Evolutionary conservation across 148 eudicot species (phyloP), one percentile per base, ranked within the genome.

Genomic region (Beta vulgaris): DNA sequence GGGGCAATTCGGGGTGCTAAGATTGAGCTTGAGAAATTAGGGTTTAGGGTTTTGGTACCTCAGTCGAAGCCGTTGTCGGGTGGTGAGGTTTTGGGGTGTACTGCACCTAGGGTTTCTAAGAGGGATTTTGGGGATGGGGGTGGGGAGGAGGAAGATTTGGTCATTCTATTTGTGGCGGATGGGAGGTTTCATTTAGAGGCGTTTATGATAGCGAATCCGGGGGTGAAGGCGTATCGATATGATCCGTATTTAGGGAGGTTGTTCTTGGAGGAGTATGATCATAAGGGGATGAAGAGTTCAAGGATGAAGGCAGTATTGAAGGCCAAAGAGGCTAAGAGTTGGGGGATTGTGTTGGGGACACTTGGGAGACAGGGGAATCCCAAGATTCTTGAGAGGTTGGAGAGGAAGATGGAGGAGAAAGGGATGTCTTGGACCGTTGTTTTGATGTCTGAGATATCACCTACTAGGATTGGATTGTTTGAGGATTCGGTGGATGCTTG

Each of bases 161-260:
- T 86, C 62, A 73, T 90, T 23, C 72, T 94, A 4, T 94, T 94
- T 81, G 97, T 94, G 37, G 88, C 97, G 1, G 98, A 93, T 81
- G 97, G 97, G 84, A 88, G 98, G 84, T 94, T 94, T 72, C 98
- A 94, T 86, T 80, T 94, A 75, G 98, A 94, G 73, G 98, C 97
- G 36, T 88, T 94, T 76, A 94, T 94, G 98, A 94, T 94, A 23
- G 96, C 97, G 2, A 94, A 94, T 74, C 98, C 98, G 1, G 84
- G 77, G 37, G 74, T 91, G 58, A 88, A 72, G 84, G 86, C 97
- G 10, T 94, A 82, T 82, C 69, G 98, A 18, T 94, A 91, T 68
- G 98, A 94, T 84, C 98, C 98, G 0, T 94, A 94, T 79, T 68
- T 91, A 16, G 98, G 97, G 71, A 84, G 79, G 61, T 78, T 94